A percentile compares a stretch with the other conserved stretches of the same genome.
These are phyloP conservation scores for Zygoascus flipseniorum DNA, from an alignment of 805 yeast genomes.

Conservation along the genomic window DNA sequence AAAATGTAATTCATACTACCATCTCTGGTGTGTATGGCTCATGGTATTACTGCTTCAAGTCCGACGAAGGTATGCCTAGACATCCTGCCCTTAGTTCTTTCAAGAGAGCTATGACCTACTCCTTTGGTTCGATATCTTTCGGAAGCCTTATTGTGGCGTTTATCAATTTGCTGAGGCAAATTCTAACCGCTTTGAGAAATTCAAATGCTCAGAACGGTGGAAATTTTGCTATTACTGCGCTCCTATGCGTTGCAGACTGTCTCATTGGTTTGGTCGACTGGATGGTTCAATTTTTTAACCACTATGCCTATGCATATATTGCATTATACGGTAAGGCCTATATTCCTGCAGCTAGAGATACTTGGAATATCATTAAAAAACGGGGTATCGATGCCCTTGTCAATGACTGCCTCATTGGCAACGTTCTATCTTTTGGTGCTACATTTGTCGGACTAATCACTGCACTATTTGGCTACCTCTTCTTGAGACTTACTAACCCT, in stretches of 20 bases:
- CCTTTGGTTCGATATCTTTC: constrained; percentile 84
- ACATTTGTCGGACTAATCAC: constrained; percentile 63
- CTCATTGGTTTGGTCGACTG: constrained; percentile 62
- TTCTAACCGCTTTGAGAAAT: constrained; percentile 44
- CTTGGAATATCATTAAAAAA: constrained; percentile 66
- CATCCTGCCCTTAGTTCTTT: constrained; percentile 78
- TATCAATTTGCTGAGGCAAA: constrained; percentile 56
- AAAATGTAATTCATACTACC: constrained; percentile 71
- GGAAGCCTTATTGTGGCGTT: constrained; percentile 70
- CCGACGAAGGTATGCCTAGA: constrained; percentile 71
- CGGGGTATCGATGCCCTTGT: constrained; percentile 81
- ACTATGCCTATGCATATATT: constrained; percentile 78
- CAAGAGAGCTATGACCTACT: constrained; percentile 69
- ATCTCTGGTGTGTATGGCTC: constrained; percentile 81
- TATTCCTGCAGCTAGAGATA: constrained; percentile 66
- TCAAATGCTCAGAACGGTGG: constrained; percentile 45
- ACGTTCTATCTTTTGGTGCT: constrained; percentile 71
- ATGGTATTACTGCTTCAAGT: constrained; percentile 76
- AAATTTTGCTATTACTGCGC: constrained; percentile 43
- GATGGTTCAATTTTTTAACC: constrained; percentile 78
- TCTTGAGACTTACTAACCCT: constrained; percentile 60
- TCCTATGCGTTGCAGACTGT: constrained; percentile 42
- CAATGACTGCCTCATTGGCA: constrained; percentile 73
- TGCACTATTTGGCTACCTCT: constrained; percentile 54
- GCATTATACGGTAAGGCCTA: constrained; percentile 83